Evolutionary conservation across 768 basidiomycete species (phyloP).

Genomic region (Rhodotorula kratochvilovae): DNA sequence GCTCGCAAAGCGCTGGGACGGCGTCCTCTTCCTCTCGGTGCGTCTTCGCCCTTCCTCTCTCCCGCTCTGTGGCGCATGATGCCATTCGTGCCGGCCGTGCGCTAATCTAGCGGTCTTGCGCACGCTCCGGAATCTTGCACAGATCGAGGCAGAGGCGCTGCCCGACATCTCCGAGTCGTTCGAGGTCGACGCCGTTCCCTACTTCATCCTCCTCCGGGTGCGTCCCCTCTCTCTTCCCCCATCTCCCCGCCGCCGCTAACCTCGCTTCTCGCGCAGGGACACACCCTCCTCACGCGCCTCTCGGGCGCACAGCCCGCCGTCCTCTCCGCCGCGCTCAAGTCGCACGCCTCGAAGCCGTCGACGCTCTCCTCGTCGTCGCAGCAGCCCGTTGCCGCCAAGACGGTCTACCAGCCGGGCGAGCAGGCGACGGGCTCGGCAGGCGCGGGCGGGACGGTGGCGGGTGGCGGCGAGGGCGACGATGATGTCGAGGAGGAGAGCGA

Average conservation of each 20-base stretch:
- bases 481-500: conserved; percentile 51
- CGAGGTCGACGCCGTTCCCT: conserved; percentile 81
- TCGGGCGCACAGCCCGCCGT: conserved; percentile 70
- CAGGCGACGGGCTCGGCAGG: not conserved
- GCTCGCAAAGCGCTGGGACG: conserved; percentile 66
- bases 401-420: conserved; percentile 25
- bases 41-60: conserved; percentile 19
- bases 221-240: conserved; percentile 34
- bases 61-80: not conserved
- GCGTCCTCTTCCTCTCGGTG: conserved; percentile 70
- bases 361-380: conserved; percentile 20
- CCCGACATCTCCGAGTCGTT: conserved; percentile 86
- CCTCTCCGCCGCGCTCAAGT: conserved; percentile 61
- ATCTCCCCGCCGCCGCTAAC: not conserved
- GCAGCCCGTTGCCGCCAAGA: conserved; percentile 12
- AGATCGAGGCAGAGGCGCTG: conserved; percentile 80
- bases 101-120: too few species aligned
- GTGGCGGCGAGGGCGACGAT: conserved; percentile 17
- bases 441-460: conserved; percentile 15
- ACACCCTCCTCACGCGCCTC: conserved; percentile 72
- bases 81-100: too few species aligned
- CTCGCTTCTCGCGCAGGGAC: conserved; percentile 59
- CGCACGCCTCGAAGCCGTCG: conserved; percentile 52
- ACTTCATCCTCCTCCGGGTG: conserved; percentile 75
- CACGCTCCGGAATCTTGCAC: too few species aligned